Percentiles rank a stretch among this genome's conserved stretches.
These are phyloP conservation scores for Parastagonospora nodorum DNA, from an alignment of 2,329 filamentous ascomycete species.

Conservation along the genomic window DNA sequence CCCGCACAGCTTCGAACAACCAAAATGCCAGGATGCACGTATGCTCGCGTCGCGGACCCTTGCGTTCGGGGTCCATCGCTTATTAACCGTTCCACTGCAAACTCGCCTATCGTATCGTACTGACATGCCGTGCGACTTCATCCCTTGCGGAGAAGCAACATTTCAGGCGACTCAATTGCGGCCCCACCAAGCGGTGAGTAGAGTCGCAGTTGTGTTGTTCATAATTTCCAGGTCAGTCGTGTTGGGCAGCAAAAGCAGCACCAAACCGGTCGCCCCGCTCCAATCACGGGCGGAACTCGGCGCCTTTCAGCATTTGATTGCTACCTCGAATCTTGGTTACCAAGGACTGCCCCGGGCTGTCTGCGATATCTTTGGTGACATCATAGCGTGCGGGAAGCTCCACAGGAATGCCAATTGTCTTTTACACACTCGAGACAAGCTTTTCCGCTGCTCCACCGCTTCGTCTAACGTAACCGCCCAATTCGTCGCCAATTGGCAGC, in stretches of 20 bases:
- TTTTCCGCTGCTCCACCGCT: conserved; percentile 3
- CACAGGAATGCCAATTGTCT: not conserved
- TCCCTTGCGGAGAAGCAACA: not conserved
- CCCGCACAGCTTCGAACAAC: conserved; percentile 12
- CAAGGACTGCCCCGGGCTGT: not conserved
- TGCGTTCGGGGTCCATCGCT: conserved; percentile 3
- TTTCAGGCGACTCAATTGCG: not conserved
- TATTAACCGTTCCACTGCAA: not conserved
- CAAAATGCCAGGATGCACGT: conserved; percentile 1
- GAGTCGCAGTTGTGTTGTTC: not conserved
- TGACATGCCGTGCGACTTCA: not conserved
- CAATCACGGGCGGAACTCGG: conserved; percentile 3
- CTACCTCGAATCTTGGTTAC: conserved; percentile 1
- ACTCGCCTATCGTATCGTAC: not conserved
- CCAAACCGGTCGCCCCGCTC: not conserved
- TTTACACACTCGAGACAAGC: not conserved
- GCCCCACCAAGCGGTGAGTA: conserved; percentile 1
- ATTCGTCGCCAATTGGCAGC: conserved; percentile 3
- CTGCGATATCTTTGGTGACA: not conserved
- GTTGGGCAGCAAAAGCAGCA: conserved; percentile 2
- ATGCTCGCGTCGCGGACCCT: conserved; percentile 1
- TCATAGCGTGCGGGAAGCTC: conserved; percentile 1
- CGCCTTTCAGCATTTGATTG: not conserved
- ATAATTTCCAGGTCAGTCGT: not conserved
- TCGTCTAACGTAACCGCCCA: not conserved